A percentile compares a stretch with the other conserved stretches of the same genome.
These are phyloP conservation scores for Tylopilus sp. DNA, from an alignment of 1,284 basidiomycete species.

Conservation along the genomic window DNA sequence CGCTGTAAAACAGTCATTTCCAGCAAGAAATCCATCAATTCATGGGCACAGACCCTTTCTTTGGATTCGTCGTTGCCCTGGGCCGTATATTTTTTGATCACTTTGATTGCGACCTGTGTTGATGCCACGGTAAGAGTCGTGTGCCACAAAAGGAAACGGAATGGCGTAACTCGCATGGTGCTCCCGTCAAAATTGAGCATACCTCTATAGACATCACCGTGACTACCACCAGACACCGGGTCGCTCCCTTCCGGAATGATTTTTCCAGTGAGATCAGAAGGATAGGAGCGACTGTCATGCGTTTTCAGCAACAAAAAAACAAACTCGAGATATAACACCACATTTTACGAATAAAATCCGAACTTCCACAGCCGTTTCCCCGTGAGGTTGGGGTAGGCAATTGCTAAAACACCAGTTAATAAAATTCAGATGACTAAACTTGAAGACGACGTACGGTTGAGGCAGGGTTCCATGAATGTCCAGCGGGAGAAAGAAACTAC, in stretches of 20 bases:
- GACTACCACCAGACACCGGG: constrained; percentile 32
- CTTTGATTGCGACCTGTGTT: constrained; percentile 36
- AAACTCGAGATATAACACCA: constrained; percentile 1
- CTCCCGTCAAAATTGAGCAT: constrained; percentile 26
- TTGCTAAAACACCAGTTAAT: constrained; percentile 1
- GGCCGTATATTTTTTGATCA: constrained; percentile 30
- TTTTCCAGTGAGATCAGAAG: constrained; percentile 23
- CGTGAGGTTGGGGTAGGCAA: constrained; percentile 9
- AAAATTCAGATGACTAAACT: background rate
- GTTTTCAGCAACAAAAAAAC: constrained; percentile 3
- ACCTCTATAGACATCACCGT: constrained; percentile 34
- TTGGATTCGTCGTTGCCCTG: constrained; percentile 30
- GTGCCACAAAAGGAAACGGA: background rate
- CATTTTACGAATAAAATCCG: constrained; percentile 25
- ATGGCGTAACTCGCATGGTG: constrained; percentile 31
- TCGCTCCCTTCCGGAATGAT: constrained; percentile 20
- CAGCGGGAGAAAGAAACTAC: constrained; percentile 8
- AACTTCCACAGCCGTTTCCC: constrained; percentile 13
- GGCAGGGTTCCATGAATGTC: background rate
- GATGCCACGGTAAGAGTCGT: constrained; percentile 2
- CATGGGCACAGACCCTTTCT: constrained; percentile 14
- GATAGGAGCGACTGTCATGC: constrained; percentile 24
- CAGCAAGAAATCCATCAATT: background rate
- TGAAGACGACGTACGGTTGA: constrained; percentile 7
- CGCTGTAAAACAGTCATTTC: constrained; percentile 14